A percentile compares a stretch with the other conserved stretches of the same genome.
Evolutionary conservation across 345 rosid species (phyloP).

Genomic region (Orychophragmus violaceus): DNA sequence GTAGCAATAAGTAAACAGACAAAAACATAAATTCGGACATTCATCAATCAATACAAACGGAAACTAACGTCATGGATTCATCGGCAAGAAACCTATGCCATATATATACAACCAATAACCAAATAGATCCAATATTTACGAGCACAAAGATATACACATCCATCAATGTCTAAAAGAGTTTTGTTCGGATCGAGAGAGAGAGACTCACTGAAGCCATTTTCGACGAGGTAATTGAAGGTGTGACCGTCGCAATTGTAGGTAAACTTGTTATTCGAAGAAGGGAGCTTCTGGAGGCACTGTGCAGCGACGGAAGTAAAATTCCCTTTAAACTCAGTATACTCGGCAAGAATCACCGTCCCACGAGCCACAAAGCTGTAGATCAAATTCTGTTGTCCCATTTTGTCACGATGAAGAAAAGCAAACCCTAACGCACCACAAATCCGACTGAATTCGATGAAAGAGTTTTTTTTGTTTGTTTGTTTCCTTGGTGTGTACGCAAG

Average conservation of each 20-base stretch:
- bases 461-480: not conserved
- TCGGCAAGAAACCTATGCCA: not conserved
- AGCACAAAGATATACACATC: not conserved
- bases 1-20: not conserved
- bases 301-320: constrained; percentile 61
- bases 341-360: constrained; percentile 57
- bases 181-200: not conserved
- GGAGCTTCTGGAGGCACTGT: constrained; percentile 70
- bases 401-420: not conserved
- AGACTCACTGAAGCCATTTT: constrained; percentile 53
- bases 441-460: not conserved
- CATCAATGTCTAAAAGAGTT: not conserved
- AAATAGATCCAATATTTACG: not conserved
- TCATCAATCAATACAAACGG: not conserved
- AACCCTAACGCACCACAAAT: constrained; percentile 10
- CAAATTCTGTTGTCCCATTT: constrained; percentile 63
- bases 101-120: not conserved
- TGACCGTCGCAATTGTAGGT: constrained; percentile 72
- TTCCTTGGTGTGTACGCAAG: constrained; percentile 14
- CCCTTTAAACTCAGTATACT: constrained; percentile 61
- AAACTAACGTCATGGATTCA: not conserved
- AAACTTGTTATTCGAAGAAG: constrained; percentile 57
- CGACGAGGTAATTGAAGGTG: constrained; percentile 67
- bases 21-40: not conserved
- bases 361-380: constrained; percentile 70